Percentiles rank a stretch among this genome's conserved stretches.
phyloP scores from a whole-genome alignment of 805 yeast genomes.

The Lipomyces kockii region DNA sequence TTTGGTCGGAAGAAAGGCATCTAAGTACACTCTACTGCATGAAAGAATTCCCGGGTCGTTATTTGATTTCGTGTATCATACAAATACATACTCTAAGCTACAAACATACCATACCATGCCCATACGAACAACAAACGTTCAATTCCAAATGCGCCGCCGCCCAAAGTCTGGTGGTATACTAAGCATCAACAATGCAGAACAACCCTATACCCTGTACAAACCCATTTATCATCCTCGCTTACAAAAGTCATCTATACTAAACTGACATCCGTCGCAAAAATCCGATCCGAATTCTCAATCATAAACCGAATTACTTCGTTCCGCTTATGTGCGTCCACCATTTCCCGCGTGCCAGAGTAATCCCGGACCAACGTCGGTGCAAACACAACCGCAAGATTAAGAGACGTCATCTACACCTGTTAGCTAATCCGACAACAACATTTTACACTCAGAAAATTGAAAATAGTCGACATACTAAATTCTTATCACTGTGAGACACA shows the following conservation, averaged over 20 bases:
- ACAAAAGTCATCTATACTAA: constrained; percentile 9
- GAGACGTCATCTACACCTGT: constrained; percentile 65
- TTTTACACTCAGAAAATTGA: too few relatives aligned
- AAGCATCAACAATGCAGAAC: not conserved
- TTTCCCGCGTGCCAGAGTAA: constrained; percentile 75
- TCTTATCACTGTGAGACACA: constrained; percentile 55
- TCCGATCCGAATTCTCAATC: constrained; percentile 42
- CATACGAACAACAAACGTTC: not conserved
- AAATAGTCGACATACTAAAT: constrained; percentile 49
- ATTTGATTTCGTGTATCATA: not conserved
- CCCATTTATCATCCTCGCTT: not conserved
- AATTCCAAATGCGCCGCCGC: constrained; percentile 3
- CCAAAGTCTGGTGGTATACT: not conserved
- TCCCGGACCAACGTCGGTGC: constrained; percentile 92
- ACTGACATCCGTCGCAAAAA: constrained; percentile 24
- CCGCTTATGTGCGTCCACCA: constrained; percentile 79
- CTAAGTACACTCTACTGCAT: not conserved
- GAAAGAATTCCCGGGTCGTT: not conserved
- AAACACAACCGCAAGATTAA: constrained; percentile 87
- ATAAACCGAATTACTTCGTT: constrained; percentile 79
- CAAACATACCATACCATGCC: not conserved
- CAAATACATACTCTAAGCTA: not conserved
- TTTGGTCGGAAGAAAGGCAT: constrained; percentile 18
- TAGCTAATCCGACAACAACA: not conserved
- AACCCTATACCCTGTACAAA: not conserved